Conservation (phyloP, 2,329 filamentous ascomycete genomes). For the Diaporthe amygdali region DNA sequence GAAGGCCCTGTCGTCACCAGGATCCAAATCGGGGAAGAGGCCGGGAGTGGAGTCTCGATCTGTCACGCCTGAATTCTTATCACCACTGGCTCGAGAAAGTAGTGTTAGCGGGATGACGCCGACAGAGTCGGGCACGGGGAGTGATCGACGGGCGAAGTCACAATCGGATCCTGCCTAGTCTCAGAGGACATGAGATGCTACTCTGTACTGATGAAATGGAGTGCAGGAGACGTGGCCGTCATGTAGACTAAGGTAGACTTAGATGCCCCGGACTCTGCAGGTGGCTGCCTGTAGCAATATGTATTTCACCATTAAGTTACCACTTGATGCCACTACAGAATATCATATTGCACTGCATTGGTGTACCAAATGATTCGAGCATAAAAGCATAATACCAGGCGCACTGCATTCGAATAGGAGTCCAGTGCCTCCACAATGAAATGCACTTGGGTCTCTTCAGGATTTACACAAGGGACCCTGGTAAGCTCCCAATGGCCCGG, state of each 20-base stretch:
- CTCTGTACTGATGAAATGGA: not conserved
- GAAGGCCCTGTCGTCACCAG: conserved; percentile 47
- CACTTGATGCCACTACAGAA: not conserved
- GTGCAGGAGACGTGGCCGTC: not conserved
- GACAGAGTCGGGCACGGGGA: not conserved
- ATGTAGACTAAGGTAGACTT: not conserved
- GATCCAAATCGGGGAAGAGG: conserved; percentile 43
- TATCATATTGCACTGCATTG: not conserved
- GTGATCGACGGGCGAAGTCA: conserved; percentile 11
- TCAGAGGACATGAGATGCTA: not conserved
- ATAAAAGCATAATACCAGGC: not conserved
- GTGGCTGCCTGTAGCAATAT: not conserved
- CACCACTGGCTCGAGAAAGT: conserved; percentile 57
- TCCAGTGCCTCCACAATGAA: no score
- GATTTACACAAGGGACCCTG: conserved; percentile 7
- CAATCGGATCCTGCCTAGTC: conserved; percentile 18
- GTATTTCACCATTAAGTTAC: not conserved
- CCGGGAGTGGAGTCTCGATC: conserved; percentile 55
- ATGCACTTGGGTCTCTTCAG: not conserved
- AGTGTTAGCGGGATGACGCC: conserved; percentile 35
- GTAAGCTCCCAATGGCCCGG: not conserved
- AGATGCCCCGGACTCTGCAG: not conserved
- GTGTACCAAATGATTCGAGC: no score
- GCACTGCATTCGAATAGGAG: not conserved
- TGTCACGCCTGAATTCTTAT: conserved; percentile 59